These are phyloP conservation scores for Blastocladiella emersonii DNA, from an alignment of 371 early-diverging fungal species.

Conservation along the genomic window DNA sequence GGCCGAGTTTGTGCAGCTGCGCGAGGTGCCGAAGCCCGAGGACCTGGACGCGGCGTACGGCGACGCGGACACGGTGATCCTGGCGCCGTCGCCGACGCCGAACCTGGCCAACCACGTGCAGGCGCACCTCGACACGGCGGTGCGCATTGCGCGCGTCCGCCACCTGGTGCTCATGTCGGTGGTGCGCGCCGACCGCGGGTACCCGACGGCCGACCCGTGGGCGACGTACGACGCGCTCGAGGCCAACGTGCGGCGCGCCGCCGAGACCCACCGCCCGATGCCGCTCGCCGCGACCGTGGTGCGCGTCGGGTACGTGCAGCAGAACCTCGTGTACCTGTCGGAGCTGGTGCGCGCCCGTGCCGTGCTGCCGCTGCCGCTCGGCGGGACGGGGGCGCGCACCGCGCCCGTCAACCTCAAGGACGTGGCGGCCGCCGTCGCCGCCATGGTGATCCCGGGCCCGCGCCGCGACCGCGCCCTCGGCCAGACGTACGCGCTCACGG, in stretches of 20 bases:
- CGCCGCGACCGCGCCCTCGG: background rate
- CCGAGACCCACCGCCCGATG: background rate
- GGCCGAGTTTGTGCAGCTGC: background rate
- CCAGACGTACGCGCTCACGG: background rate
- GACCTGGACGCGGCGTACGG: background rate
- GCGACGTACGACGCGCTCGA: background rate
- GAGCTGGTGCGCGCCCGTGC: background rate
- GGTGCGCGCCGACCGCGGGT: background rate
- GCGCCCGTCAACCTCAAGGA: slow-evolving; percentile 1
- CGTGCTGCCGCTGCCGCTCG: background rate
- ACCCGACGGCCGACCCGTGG: background rate
- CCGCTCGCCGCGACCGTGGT: background rate
- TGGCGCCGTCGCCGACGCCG: too few species aligned
- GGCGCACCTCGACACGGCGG: too few species aligned
- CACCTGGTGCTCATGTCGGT: background rate
- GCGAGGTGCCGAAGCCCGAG: background rate
- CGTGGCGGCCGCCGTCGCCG: background rate
- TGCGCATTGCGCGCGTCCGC: too few species aligned
- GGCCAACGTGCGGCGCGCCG: background rate
- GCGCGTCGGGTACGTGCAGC: background rate
- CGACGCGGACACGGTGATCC: too few species aligned
- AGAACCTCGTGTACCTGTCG: background rate
- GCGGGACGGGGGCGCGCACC: background rate
- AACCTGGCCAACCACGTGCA: too few species aligned
- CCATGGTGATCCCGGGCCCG: background rate